phyloP scores from a whole-genome alignment of 2,329 filamentous ascomycete species.

The Aspergillus cejpii region DNA sequence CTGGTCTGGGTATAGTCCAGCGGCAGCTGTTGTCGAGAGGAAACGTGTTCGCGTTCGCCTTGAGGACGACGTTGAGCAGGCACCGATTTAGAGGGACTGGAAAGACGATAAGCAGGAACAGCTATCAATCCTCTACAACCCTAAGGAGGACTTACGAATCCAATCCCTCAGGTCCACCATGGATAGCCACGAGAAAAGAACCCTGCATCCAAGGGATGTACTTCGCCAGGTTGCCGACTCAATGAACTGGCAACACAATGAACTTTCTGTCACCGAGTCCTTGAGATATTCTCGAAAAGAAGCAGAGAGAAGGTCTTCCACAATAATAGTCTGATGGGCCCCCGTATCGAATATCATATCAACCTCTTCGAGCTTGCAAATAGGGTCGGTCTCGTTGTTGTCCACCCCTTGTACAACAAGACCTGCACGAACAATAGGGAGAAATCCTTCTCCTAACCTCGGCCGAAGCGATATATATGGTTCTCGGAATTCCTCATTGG shows the following conservation, averaged over 20 bases:
- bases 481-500: neutral
- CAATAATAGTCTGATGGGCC: constrained; percentile 6
- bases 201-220: constrained; percentile 8
- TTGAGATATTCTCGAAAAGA: constrained; percentile 6
- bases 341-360: constrained; percentile 6
- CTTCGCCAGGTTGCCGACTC: constrained; percentile 10
- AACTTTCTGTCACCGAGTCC: constrained; percentile 6
- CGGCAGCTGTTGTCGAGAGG: constrained; percentile 1
- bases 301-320: constrained; percentile 5
- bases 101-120: neutral
- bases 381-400: constrained; percentile 1
- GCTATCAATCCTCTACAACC: constrained; percentile 3
- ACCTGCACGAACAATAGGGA: constrained; percentile 2
- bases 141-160: constrained; percentile 1
- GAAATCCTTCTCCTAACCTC: neutral
- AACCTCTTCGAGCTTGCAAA: constrained; percentile 3
- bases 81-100: neutral
- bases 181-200: constrained; percentile 3
- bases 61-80: neutral
- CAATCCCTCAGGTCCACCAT: constrained; percentile 2
- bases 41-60: neutral
- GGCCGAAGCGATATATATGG: neutral
- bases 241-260: constrained; percentile 8
- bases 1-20: neutral
- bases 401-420: neutral